A percentile compares a stretch with the other conserved stretches of the same genome.
phyloP scores from a whole-genome alignment of 1,139 yeast genomes.

The Blastobotrys elegans region DNA sequence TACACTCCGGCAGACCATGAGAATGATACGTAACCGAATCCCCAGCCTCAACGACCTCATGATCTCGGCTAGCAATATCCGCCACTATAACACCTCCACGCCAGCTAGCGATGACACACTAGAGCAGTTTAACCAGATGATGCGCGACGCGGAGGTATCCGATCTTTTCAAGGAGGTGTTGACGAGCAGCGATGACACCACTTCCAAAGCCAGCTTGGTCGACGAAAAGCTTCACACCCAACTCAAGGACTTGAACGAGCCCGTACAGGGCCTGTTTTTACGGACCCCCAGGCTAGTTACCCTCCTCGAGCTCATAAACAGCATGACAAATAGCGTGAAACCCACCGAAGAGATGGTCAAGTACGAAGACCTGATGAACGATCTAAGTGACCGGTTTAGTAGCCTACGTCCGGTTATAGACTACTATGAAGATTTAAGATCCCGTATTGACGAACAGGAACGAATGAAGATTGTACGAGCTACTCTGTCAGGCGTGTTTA shows the following conservation, averaged over 20 bases:
- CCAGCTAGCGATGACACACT: slow-evolving; percentile 1
- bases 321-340: not conserved
- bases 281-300: not conserved
- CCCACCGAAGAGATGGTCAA: not conserved
- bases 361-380: not conserved
- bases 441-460: not conserved
- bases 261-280: not conserved
- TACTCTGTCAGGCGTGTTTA: not conserved
- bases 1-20: not conserved
- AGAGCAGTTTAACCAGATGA: not conserved
- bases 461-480: not conserved
- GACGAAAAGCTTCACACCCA: not conserved
- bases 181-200: too few species aligned
- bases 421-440: not conserved
- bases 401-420: not conserved
- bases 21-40: not conserved
- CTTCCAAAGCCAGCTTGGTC: not conserved
- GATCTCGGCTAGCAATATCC: not conserved
- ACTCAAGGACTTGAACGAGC: not conserved
- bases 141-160: not conserved
- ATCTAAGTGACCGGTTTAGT: not conserved
- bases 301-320: not conserved
- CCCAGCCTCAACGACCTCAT: not conserved
- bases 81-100: not conserved
- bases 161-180: not conserved